Evolutionary conservation across 2,329 filamentous ascomycete genomes (phyloP), one percentile per base, ranked within the genome.

Genomic region (Hypoxylon sp.): DNA sequence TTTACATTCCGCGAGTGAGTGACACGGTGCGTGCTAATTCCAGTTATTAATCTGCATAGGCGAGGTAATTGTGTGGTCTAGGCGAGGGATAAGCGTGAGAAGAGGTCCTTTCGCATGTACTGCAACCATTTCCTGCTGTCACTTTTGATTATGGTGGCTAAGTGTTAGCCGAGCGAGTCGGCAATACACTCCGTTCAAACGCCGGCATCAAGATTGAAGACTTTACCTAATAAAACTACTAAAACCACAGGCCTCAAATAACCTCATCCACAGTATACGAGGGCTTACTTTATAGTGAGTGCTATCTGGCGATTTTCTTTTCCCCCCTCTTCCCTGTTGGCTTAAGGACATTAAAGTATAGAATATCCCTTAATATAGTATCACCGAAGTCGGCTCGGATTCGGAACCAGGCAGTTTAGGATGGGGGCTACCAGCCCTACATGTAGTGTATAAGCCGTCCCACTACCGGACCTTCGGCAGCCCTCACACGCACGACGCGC

Each of bases 401-500:
- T 60, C 59, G 58, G 58, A 56, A 69, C 37, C 56, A 24, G 46
- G 22, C 22, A 46, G 33, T 37, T 62, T 39, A 26, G 37, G 51
- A 64, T 62, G 50, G 64, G 63, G 64, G 56, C 51, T 65, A 29
- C 46, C 44, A 65, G 67, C 67, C 60, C 63, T 70, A 65, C 56
- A 62, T 46, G 47, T 67, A 56, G 59, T 46, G 46, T 67, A 53
- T 61, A 52, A 67, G 52, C 62, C 62, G 57, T 54, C 29, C 55
- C 60, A 60, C 51, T 35, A 66, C 63, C 67, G 67, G 67, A 62
- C 64, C 53, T 44, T 70, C 65, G 65, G 68, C 61, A 65, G 61
- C 37, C 42, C 63, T 67, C 35, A 17, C 29, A 63, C 37, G 42
- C 52, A 63, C 58, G 68, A 70, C 68, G 68, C 68, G 68, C 68